These are phyloP conservation scores for Solanum stenotomum DNA, from an alignment of 257 asterid genomes.

Conservation along the genomic window DNA sequence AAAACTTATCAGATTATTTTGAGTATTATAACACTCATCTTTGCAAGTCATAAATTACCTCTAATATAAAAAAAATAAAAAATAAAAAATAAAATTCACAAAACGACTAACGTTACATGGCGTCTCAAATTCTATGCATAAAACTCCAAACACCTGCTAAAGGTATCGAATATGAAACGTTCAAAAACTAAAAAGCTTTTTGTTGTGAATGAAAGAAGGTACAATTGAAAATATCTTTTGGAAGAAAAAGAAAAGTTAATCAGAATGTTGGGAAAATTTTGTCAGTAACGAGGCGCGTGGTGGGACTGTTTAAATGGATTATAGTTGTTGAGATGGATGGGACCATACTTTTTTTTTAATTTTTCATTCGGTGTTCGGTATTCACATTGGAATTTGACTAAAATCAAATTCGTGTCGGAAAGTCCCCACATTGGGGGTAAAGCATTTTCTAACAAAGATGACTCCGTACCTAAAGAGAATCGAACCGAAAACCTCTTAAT, in stretches of 20 bases:
- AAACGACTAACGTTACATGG: neutral
- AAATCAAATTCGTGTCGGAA: accelerated
- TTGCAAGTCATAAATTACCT: no score
- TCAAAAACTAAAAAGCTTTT: neutral
- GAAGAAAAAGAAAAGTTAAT: neutral
- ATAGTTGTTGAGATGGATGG: neutral
- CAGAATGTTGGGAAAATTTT: neutral
- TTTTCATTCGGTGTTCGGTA: no score
- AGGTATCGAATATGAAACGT: neutral
- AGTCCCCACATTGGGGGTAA: accelerated
- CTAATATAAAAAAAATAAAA: no score
- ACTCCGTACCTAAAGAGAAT: no score
- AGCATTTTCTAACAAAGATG: accelerated
- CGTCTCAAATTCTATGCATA: neutral
- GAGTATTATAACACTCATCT: neutral
- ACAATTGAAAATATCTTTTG: no score
- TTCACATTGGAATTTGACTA: accelerated
- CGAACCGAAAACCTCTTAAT: accelerated
- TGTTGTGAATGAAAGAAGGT: neutral
- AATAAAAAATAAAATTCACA: no score
- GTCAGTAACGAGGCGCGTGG: neutral
- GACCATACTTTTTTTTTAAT: neutral
- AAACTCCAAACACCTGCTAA: neutral
- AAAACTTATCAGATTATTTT: no score
- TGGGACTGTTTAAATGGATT: neutral